These are phyloP conservation scores for Paramecium sexaurelia DNA, from an alignment of 73 alveolate genomes.

Conservation along the genomic window DNA sequence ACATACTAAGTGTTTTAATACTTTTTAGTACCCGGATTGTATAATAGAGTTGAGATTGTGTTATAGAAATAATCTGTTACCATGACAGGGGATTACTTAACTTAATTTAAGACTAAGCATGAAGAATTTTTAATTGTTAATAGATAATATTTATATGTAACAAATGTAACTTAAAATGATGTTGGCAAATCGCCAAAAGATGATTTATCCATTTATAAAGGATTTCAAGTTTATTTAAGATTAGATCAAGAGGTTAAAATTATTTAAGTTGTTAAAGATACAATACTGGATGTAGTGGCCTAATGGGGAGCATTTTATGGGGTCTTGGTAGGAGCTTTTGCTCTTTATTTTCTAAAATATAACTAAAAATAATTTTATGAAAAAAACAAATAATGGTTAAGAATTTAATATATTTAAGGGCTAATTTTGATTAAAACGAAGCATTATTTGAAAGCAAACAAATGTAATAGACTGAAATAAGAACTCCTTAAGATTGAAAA, in stretches of 20 bases:
- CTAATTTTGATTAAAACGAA: not conserved
- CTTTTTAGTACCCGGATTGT: slow-evolving; percentile 50
- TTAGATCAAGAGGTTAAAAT: slow-evolving; percentile 27
- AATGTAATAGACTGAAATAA: not conserved
- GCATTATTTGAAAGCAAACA: not conserved
- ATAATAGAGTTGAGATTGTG: slow-evolving; percentile 64
- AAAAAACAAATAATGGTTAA: slow-evolving; percentile 62
- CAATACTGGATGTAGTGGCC: slow-evolving; percentile 53
- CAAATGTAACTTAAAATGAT: slow-evolving; percentile 57
- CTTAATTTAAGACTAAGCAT: slow-evolving; percentile 29
- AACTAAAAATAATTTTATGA: slow-evolving; percentile 48
- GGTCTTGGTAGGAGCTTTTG: slow-evolving; percentile 62
- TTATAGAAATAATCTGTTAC: slow-evolving; percentile 9
- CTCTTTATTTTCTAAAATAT: slow-evolving; percentile 57
- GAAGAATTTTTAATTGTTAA: not conserved
- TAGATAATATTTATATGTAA: slow-evolving; percentile 44
- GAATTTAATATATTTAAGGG: not conserved
- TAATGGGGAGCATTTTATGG: slow-evolving; percentile 73
- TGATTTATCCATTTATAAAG: slow-evolving; percentile 10
- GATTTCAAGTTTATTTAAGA: slow-evolving; percentile 51
- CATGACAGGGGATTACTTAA: slow-evolving; percentile 29
- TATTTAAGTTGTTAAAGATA: slow-evolving; percentile 46
- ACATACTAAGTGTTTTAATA: slow-evolving; percentile 35
- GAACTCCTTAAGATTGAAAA: not conserved
- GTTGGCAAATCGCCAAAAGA: too few relatives aligned